These are phyloP conservation scores for Grifola frondosa DNA, from an alignment of 1,284 basidiomycete genomes.

Conservation along the genomic window DNA sequence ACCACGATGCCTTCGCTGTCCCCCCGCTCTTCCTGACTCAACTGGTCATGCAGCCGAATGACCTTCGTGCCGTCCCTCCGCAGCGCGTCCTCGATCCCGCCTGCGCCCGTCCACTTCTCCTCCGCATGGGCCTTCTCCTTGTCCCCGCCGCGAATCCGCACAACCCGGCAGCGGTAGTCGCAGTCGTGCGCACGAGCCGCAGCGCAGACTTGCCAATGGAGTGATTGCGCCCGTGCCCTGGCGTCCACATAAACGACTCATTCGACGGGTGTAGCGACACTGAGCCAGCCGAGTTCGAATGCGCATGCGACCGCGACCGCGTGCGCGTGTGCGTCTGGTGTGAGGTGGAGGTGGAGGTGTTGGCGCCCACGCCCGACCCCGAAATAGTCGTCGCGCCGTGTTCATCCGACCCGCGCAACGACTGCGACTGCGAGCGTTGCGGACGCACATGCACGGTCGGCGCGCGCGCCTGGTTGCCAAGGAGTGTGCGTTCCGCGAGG, in stretches of 20 bases:
- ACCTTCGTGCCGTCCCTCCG: slow-evolving; percentile 43
- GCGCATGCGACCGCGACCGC: slow-evolving; percentile 28
- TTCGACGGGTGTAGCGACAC: slow-evolving; percentile 36
- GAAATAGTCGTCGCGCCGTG: slow-evolving; percentile 14
- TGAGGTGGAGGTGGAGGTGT: slow-evolving; percentile 19
- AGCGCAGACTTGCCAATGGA: slow-evolving; percentile 61
- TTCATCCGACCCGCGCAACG: slow-evolving; percentile 16
- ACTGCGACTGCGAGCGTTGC: slow-evolving; percentile 19
- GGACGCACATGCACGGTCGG: slow-evolving; percentile 43
- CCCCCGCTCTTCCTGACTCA: slow-evolving; percentile 14
- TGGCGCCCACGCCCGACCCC: slow-evolving; percentile 15
- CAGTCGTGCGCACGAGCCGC: slow-evolving; percentile 34
- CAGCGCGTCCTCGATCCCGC: slow-evolving; percentile 42
- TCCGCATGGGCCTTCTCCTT: slow-evolving; percentile 28
- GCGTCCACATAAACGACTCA: slow-evolving; percentile 26
- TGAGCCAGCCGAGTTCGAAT: slow-evolving; percentile 36
- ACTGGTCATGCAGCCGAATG: slow-evolving; percentile 35
- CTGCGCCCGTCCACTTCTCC: slow-evolving; percentile 28
- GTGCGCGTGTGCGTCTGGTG: slow-evolving; percentile 47
- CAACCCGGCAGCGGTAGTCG: slow-evolving; percentile 39
- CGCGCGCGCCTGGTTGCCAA: slow-evolving; percentile 59
- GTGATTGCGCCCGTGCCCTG: slow-evolving; percentile 52
- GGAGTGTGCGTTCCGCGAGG: slow-evolving; percentile 58
- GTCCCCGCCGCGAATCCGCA: slow-evolving; percentile 27
- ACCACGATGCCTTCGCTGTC: slow-evolving; percentile 21